Evolutionary conservation across 345 rosid species (phyloP).

Genomic region (Hibiscus tridactylites): DNA sequence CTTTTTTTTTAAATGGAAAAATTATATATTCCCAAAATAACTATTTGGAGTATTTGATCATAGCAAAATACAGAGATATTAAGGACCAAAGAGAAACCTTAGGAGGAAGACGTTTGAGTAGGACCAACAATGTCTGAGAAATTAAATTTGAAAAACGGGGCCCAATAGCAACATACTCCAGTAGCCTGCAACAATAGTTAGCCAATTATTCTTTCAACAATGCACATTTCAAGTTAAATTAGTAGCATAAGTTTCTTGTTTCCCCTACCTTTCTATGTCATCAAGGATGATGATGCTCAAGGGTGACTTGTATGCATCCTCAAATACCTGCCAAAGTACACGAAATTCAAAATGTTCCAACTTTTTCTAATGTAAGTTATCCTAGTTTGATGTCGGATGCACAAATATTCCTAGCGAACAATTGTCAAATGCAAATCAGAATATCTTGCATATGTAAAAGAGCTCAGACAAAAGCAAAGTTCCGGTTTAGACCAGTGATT

Average conservation of each 20-base stretch:
- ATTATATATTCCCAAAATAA: background rate
- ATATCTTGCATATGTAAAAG: background rate
- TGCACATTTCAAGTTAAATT: background rate
- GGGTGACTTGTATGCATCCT: slow-evolving; percentile 97
- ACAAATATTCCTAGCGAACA: slow-evolving; percentile 6
- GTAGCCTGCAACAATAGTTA: slow-evolving; percentile 46
- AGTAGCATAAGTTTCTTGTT: slow-evolving; percentile 7
- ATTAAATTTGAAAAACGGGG: slow-evolving; percentile 95
- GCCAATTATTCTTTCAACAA: background rate
- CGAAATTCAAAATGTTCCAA: background rate
- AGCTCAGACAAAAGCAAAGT: background rate
- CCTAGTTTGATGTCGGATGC: slow-evolving; percentile 9
- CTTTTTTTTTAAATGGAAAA: background rate
- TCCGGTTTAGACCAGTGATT: background rate
- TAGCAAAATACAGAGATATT: background rate
- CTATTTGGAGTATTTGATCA: background rate
- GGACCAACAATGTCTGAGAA: slow-evolving; percentile 82
- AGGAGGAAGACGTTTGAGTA: slow-evolving; percentile 94
- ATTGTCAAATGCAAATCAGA: background rate
- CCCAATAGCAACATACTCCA: slow-evolving; percentile 92
- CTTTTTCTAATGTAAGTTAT: background rate
- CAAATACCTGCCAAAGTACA: slow-evolving; percentile 57
- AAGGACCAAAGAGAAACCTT: slow-evolving; percentile 44
- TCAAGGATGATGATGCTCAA: slow-evolving; percentile 93
- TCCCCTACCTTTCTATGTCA: slow-evolving; percentile 79